Percentiles rank a stretch among this genome's conserved stretches.
phyloP scores from a whole-genome alignment of 768 basidiomycete species.

The Podaxis sp. region DNA sequence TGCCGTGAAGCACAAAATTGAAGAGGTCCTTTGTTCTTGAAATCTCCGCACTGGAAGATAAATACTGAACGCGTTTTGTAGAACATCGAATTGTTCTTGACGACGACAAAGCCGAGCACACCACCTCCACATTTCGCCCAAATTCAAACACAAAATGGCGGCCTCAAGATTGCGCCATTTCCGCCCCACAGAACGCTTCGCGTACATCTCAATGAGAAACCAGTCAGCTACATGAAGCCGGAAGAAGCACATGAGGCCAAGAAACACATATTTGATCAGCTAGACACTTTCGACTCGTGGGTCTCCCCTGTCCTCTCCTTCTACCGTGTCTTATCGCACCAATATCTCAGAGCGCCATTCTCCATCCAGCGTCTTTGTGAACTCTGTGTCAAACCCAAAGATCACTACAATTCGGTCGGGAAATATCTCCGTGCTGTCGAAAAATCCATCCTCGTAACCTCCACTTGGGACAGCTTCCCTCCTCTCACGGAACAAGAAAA shows the following conservation, averaged over 20 bases:
- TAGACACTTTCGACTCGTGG: conserved; percentile 77
- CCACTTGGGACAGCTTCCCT: conserved; percentile 72
- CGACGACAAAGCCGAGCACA: conserved; percentile 33
- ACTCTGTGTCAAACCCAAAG: conserved; percentile 64
- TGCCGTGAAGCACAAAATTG: conserved; percentile 69
- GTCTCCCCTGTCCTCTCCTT: conserved; percentile 22
- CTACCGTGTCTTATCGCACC: conserved; percentile 8
- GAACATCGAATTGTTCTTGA: conserved; percentile 52
- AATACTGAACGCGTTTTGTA: conserved; percentile 23
- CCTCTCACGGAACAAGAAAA: conserved; percentile 38
- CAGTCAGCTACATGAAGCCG: conserved; percentile 57
- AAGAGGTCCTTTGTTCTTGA: conserved; percentile 46
- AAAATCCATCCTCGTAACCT: conserved; percentile 80
- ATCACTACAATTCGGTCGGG: conserved; percentile 73
- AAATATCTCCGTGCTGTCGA: conserved; percentile 90
- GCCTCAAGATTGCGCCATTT: conserved; percentile 72
- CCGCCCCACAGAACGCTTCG: conserved; percentile 53
- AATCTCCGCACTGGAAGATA: conserved; percentile 14
- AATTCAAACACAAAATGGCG: conserved; percentile 48
- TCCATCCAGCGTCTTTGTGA: conserved; percentile 90
- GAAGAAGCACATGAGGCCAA: conserved; percentile 61
- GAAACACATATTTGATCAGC: conserved; percentile 52
- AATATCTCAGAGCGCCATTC: conserved; percentile 59
- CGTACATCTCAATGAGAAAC: conserved; percentile 48
- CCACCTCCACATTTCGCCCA: conserved; percentile 41